These are phyloP conservation scores for Lactarius deliciosus DNA, from an alignment of 768 basidiomycete species.

Conservation along the genomic window DNA sequence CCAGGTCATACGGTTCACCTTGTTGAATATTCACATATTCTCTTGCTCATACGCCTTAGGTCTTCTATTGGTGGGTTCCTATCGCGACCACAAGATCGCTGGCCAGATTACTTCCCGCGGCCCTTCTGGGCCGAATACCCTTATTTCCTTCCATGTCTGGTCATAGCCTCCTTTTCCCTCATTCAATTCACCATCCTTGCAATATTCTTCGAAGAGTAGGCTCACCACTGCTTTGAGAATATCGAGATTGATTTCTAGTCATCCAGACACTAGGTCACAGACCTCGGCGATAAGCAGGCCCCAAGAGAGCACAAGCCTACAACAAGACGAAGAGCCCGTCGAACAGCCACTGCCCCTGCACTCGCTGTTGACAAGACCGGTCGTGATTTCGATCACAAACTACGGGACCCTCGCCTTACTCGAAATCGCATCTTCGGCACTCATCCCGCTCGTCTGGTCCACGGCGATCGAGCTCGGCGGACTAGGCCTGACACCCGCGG, in stretches of 20 bases:
- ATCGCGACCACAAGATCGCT: constrained; percentile 30
- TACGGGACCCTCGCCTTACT: background rate
- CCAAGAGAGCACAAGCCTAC: too few species aligned
- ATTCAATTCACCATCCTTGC: background rate
- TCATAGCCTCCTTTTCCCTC: background rate
- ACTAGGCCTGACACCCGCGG: background rate
- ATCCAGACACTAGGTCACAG: background rate
- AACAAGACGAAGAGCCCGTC: too few species aligned
- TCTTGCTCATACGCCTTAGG: background rate
- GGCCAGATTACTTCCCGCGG: constrained; percentile 24
- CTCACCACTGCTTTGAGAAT: background rate
- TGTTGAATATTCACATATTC: background rate
- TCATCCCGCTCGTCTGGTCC: background rate
- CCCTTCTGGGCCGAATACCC: constrained; percentile 31
- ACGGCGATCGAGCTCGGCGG: background rate
- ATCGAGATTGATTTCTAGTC: background rate
- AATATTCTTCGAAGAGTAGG: constrained; percentile 1
- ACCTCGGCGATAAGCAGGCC: background rate
- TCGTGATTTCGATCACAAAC: background rate
- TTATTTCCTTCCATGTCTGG: constrained; percentile 32
- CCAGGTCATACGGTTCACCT: background rate
- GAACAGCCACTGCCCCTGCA: background rate
- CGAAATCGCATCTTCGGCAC: background rate
- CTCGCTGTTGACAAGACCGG: background rate
- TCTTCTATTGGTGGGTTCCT: constrained; percentile 29